Percentiles rank a stretch among this genome's conserved stretches.
These are phyloP conservation scores for Takashimella koratensis DNA, from an alignment of 1,284 basidiomycete species.

Conservation along the genomic window DNA sequence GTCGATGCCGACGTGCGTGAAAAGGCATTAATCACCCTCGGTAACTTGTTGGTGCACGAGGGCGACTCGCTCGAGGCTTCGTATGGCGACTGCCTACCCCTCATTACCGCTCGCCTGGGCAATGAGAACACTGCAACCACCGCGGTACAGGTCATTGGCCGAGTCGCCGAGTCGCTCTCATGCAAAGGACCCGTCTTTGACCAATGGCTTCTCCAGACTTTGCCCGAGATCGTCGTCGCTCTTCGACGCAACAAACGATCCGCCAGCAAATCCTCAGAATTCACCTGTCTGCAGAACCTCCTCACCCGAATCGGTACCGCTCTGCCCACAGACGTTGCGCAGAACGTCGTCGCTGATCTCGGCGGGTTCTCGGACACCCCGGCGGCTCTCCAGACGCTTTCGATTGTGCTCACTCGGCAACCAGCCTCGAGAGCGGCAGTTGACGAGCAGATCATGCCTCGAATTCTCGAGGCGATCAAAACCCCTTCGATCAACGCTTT, in stretches of 20 bases:
- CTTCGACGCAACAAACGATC: slow-evolving; percentile 74
- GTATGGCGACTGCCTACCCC: slow-evolving; percentile 52
- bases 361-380: slow-evolving; percentile 73
- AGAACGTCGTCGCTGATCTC: slow-evolving; percentile 66
- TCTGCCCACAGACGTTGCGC: slow-evolving; percentile 61
- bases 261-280: slow-evolving; percentile 71
- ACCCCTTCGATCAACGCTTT: slow-evolving; percentile 71
- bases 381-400: slow-evolving; percentile 65
- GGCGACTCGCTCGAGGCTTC: slow-evolving; percentile 59
- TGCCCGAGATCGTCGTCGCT: slow-evolving; percentile 72
- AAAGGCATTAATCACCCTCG: slow-evolving; percentile 76
- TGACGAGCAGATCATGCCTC: slow-evolving; percentile 63
- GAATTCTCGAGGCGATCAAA: slow-evolving; percentile 67
- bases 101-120: slow-evolving; percentile 72
- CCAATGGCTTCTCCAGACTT: slow-evolving; percentile 71
- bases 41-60: slow-evolving; percentile 79
- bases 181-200: slow-evolving; percentile 53
- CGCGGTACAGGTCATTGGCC: slow-evolving; percentile 51
- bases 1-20: slow-evolving; percentile 88
- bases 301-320: slow-evolving; percentile 54
- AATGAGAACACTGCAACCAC: slow-evolving; percentile 54
- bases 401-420: slow-evolving; percentile 65
- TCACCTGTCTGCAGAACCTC: slow-evolving; percentile 65
- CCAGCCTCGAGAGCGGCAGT: slow-evolving; percentile 69
- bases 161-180: slow-evolving; percentile 49